Percentiles rank a stretch among this genome's conserved stretches.
Evolutionary conservation across 2,329 filamentous ascomycete genomes (phyloP).

Genomic region (Penicillium paneum): DNA sequence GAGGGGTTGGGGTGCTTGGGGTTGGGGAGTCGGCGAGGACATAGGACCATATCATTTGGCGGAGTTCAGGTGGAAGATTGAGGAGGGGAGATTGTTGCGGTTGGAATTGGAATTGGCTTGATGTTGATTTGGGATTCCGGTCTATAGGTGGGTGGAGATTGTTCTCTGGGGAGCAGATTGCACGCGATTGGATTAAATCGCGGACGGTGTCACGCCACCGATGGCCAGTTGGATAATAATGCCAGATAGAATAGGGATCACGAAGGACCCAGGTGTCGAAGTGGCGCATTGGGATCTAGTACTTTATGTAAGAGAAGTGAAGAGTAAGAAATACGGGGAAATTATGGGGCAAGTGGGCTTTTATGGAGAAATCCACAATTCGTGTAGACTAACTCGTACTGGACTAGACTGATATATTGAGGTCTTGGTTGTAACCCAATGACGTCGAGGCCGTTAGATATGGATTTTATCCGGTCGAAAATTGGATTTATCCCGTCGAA

Average conservation of each 20-base stretch:
- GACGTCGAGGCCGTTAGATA: slow-evolving; percentile 17
- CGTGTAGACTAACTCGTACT: background rate
- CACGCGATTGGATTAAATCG: slow-evolving; percentile 34
- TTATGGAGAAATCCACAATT: background rate
- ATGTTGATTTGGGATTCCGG: background rate
- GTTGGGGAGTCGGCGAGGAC: slow-evolving; percentile 30
- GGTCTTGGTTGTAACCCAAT: slow-evolving; percentile 24
- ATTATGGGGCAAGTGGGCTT: slow-evolving; percentile 8
- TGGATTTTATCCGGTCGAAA: no score
- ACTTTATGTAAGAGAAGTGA: background rate
- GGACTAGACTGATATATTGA: no score
- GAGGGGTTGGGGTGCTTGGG: slow-evolving; percentile 3
- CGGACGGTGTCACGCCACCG: slow-evolving; percentile 38
- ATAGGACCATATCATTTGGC: slow-evolving; percentile 38
- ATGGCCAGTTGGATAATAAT: slow-evolving; percentile 37
- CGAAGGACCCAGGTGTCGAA: slow-evolving; percentile 41
- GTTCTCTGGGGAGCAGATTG: slow-evolving; percentile 32
- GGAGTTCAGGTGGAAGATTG: slow-evolving; percentile 36
- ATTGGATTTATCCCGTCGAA: no score
- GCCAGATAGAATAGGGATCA: slow-evolving; percentile 40
- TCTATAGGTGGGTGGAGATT: slow-evolving; percentile 11
- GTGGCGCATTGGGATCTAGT: slow-evolving; percentile 31
- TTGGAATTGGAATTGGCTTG: slow-evolving; percentile 4
- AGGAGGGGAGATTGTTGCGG: slow-evolving; percentile 20
- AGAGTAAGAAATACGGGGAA: slow-evolving; percentile 7